phyloP scores from a whole-genome alignment of 2,329 filamentous ascomycete genomes.

The Triangularia setosa region DNA sequence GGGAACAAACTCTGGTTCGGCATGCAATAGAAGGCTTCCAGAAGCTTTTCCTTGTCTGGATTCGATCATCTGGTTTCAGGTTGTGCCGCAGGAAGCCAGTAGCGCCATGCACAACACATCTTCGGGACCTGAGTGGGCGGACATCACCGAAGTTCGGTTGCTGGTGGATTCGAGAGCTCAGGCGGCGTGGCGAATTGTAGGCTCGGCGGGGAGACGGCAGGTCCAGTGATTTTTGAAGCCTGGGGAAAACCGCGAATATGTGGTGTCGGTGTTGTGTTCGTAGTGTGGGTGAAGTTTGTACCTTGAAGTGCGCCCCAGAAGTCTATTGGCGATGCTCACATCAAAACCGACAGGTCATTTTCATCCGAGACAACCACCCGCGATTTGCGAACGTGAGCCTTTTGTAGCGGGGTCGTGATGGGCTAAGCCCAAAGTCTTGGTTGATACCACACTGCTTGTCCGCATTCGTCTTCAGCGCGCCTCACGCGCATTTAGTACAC shows the following conservation, averaged over 20 bases:
- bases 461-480: neutral
- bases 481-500: neutral
- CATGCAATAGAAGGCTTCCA: conserved; percentile 16
- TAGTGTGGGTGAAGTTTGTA: neutral
- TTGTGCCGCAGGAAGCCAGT: conserved; percentile 6
- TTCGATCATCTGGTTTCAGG: conserved; percentile 16
- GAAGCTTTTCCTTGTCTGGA: conserved; percentile 14
- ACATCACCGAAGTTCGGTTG: conserved; percentile 13
- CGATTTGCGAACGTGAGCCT: neutral
- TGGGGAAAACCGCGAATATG: neutral
- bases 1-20: neutral
- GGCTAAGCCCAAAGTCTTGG: neutral
- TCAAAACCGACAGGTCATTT: neutral
- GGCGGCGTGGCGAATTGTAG: neutral
- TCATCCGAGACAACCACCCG: neutral
- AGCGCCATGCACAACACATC: conserved; percentile 8
- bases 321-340: neutral
- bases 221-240: neutral
- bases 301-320: neutral
- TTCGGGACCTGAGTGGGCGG: conserved; percentile 8
- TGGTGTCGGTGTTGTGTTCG: too few relatives aligned
- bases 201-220: neutral
- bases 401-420: neutral
- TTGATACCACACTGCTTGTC: neutral
- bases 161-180: neutral